A percentile compares a stretch with the other conserved stretches of the same genome.
Evolutionary conservation across 805 yeast species (phyloP).

Genomic region (Metschnikowia koreensis): DNA sequence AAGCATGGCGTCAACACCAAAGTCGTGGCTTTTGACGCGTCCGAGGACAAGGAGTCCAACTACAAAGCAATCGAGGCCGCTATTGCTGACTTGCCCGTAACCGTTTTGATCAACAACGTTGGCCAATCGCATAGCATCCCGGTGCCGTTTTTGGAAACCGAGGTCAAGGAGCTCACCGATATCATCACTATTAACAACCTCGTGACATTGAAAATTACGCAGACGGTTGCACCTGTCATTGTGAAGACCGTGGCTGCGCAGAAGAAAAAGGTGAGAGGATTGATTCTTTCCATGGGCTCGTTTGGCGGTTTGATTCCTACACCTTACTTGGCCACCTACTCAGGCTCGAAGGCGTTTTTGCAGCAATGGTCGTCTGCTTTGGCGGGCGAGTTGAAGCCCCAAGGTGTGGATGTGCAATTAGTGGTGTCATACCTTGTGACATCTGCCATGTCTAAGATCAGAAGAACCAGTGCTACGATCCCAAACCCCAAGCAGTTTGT

Average conservation of each 20-base stretch:
- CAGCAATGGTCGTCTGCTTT: conserved; percentile 91
- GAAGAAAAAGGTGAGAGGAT: conserved; percentile 53
- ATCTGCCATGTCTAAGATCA: conserved; percentile 92
- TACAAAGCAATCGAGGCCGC: conserved; percentile 51
- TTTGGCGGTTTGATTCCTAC: conserved; percentile 94
- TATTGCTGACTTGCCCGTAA: conserved; percentile 54
- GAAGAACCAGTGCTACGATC: conserved; percentile 66
- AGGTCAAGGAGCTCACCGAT: conserved; percentile 66
- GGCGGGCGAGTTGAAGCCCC: conserved; percentile 73
- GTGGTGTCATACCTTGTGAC: conserved; percentile 87
- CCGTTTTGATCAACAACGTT: conserved; percentile 85
- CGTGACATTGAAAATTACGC: conserved; percentile 82
- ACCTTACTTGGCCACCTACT: conserved; percentile 87
- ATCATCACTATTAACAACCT: conserved; percentile 84
- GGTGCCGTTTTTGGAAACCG: conserved; percentile 84
- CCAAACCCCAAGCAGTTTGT: conserved; percentile 86
- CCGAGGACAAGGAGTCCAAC: conserved; percentile 57
- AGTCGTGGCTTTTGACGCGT: conserved; percentile 74
- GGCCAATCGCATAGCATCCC: conserved; percentile 96
- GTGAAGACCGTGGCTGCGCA: conserved; percentile 46
- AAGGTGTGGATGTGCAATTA: conserved; percentile 80
- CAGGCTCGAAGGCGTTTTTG: conserved; percentile 94
- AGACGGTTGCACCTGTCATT: conserved; percentile 72
- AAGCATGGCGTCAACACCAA: conserved; percentile 62
- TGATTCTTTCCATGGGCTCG: conserved; percentile 93